Conservation (phyloP, 2,329 filamentous ascomycete species). For the Ceratocystis diversiconidia region DNA sequence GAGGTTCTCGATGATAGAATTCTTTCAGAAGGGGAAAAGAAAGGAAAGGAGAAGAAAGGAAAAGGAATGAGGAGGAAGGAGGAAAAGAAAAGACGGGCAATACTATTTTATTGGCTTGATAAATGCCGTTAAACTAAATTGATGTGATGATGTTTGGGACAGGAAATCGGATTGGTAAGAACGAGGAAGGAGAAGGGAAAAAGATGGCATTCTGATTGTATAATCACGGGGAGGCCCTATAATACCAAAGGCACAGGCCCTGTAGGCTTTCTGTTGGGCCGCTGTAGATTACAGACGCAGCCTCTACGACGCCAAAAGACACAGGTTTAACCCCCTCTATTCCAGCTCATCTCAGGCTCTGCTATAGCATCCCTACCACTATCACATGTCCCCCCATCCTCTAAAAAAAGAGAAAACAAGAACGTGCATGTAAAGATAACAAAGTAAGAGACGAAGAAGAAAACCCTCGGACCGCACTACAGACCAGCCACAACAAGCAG, state of each 20-base stretch:
- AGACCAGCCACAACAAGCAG: background rate
- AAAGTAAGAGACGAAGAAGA: background rate
- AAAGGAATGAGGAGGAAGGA: background rate
- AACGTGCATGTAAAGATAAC: background rate
- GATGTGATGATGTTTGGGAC: background rate
- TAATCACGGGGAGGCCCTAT: too few species aligned
- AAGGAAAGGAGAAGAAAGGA: background rate
- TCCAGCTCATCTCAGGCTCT: too few species aligned
- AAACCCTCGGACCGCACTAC: constrained; percentile 4
- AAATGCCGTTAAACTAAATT: too few species aligned
- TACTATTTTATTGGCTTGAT: too few species aligned
- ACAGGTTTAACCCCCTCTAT: too few species aligned
- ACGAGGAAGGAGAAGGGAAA: background rate
- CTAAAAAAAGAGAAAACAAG: background rate
- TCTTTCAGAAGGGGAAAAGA: background rate
- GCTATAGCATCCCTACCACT: background rate
- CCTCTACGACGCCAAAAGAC: too few species aligned
- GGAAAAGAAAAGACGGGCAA: background rate
- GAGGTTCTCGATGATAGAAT: too few species aligned
- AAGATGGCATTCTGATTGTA: too few species aligned
- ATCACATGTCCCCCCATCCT: background rate
- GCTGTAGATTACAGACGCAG: too few species aligned
- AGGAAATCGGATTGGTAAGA: background rate
- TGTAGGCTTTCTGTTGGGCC: too few species aligned
- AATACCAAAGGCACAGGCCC: too few species aligned